These are phyloP conservation scores for Phaseolus coccineus DNA, from an alignment of 331 rosid species.

Conservation along the genomic window DNA sequence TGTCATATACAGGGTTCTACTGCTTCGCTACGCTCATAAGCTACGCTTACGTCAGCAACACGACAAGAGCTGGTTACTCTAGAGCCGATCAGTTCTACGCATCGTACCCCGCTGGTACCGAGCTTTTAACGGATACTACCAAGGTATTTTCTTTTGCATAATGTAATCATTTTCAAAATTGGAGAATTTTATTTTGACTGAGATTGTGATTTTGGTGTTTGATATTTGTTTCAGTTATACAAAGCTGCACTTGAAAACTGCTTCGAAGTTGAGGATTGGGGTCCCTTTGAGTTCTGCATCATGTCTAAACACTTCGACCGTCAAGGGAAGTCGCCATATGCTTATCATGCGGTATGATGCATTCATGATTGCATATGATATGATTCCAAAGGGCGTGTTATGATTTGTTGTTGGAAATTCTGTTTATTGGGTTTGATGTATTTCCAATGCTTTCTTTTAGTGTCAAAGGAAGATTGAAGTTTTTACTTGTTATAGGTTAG, in stretches of 20 bases:
- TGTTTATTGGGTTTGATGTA: not conserved
- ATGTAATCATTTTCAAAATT: not conserved
- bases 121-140: constrained; percentile 81
- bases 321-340: constrained; percentile 89
- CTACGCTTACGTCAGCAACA: constrained; percentile 79
- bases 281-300: constrained; percentile 86
- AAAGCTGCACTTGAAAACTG: constrained; percentile 94
- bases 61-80: constrained; percentile 97
- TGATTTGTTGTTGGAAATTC: not conserved
- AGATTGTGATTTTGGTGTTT: constrained; percentile 36
- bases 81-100: constrained; percentile 96
- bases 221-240: constrained; percentile 61
- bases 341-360: constrained; percentile 80
- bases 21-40: constrained; percentile 66
- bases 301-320: constrained; percentile 93
- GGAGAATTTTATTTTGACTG: not conserved
- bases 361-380: not conserved
- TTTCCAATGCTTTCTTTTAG: not conserved
- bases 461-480: not conserved
- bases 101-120: constrained; percentile 96
- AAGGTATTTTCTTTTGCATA: constrained; percentile 58
- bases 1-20: constrained; percentile 80
- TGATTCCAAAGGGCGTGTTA: not conserved
- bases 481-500: not conserved
- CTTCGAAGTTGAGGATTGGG: constrained; percentile 91